phyloP scores from a whole-genome alignment of 768 basidiomycete genomes.

The Termitomyces sp. region DNA sequence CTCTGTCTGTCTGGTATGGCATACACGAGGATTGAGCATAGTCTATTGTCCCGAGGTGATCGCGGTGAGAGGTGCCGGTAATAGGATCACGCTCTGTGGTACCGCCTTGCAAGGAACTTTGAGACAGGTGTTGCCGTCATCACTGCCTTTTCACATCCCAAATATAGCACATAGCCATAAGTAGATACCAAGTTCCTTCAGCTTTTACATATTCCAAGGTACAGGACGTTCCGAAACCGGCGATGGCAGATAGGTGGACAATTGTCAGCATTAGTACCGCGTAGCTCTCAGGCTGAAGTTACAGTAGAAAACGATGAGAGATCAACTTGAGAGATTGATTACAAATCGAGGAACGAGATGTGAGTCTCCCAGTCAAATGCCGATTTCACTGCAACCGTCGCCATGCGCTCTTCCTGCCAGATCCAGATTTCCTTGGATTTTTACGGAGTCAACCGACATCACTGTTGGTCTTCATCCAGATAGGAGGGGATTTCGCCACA shows the following conservation, averaged over 20 bases:
- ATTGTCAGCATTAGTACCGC: neutral
- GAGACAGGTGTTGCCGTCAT: neutral
- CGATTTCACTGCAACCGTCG: neutral
- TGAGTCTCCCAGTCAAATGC: neutral
- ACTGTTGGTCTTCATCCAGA: neutral
- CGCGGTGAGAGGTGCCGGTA: neutral
- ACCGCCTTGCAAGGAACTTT: neutral
- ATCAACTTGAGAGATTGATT: neutral
- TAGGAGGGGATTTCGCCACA: neutral
- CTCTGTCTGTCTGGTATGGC: neutral
- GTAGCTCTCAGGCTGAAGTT: neutral
- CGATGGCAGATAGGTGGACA: neutral
- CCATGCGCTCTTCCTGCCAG: neutral
- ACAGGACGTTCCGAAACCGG: neutral
- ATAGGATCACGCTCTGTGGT: neutral
- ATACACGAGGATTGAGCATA: neutral
- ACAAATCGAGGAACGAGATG: neutral
- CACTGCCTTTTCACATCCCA: neutral
- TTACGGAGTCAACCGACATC: neutral
- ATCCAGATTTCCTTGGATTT: neutral
- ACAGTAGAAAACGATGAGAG: neutral
- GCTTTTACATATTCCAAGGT: neutral
- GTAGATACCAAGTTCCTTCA: neutral
- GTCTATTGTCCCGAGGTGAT: neutral
- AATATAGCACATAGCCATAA: neutral